These are phyloP conservation scores for Mortierella sp. DNA, from an alignment of 371 early-diverging fungal genomes.

Conservation along the genomic window DNA sequence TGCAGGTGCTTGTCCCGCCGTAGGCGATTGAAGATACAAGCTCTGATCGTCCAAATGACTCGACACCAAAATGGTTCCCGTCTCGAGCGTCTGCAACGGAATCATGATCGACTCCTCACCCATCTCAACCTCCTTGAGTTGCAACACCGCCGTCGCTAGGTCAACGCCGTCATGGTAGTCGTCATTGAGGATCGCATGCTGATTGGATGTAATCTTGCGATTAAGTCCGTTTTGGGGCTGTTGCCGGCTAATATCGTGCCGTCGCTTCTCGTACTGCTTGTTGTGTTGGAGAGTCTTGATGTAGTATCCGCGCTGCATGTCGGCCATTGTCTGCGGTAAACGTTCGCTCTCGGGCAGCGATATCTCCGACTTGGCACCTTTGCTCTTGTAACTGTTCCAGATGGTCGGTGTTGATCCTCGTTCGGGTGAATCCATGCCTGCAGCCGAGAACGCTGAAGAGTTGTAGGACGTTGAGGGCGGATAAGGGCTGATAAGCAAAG, in stretches of 20 bases:
- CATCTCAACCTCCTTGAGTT: conserved; percentile 22
- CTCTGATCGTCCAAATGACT: conserved; percentile 5
- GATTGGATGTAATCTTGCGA: not conserved
- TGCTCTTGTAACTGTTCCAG: not conserved
- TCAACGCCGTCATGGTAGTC: conserved; percentile 15
- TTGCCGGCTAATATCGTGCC: not conserved
- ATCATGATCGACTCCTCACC: conserved; percentile 28
- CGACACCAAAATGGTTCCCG: conserved; percentile 25
- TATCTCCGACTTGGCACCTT: not conserved
- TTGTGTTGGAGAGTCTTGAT: conserved; percentile 21
- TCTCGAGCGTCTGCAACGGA: conserved; percentile 12
- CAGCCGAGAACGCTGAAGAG: not conserved
- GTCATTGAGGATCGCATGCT: conserved; percentile 11
- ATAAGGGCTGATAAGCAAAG: conserved; percentile 16
- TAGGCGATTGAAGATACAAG: not conserved
- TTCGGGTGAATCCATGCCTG: not conserved
- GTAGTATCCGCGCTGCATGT: conserved; percentile 24
- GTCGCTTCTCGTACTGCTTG: conserved; percentile 32
- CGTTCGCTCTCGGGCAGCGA: conserved; percentile 23
- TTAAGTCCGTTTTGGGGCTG: not conserved
- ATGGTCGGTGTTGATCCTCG: not conserved
- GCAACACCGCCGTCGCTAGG: conserved; percentile 19
- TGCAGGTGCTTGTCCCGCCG: not conserved
- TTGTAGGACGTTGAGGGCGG: not conserved
- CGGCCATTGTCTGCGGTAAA: conserved; percentile 18